phyloP scores from a whole-genome alignment of 371 early-diverging fungal genomes.

The Mucor circinelloides region DNA sequence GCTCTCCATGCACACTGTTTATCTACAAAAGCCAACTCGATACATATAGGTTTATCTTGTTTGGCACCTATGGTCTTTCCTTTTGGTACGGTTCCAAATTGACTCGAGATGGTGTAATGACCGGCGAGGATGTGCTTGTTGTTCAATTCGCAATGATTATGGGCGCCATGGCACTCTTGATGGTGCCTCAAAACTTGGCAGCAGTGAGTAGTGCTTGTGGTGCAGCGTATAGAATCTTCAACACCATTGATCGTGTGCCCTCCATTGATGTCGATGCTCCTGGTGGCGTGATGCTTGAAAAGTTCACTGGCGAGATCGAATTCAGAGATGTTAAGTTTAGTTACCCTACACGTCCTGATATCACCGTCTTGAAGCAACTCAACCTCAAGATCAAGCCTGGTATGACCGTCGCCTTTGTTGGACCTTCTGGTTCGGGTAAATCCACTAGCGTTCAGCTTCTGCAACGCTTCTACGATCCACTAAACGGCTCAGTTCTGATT shows the following conservation, averaged over 20 bases:
- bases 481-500: constrained; percentile 62
- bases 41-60: constrained; percentile 48
- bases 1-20: not conserved
- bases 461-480: constrained; percentile 89
- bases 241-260: constrained; percentile 76
- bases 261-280: constrained; percentile 61
- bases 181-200: constrained; percentile 56
- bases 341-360: constrained; percentile 79
- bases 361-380: constrained; percentile 63
- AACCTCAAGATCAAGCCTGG: constrained; percentile 71
- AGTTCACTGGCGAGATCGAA: constrained; percentile 68
- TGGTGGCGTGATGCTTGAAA: constrained; percentile 54
- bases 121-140: constrained; percentile 56
- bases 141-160: constrained; percentile 78
- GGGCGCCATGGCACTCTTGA: constrained; percentile 51
- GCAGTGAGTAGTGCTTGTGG: constrained; percentile 64
- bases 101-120: constrained; percentile 48
- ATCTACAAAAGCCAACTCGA: not conserved
- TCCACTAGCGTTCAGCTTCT: constrained; percentile 87
- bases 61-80: constrained; percentile 71
- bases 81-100: constrained; percentile 81
- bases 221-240: constrained; percentile 71
- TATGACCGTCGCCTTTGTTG: constrained; percentile 71
- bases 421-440: constrained; percentile 66
- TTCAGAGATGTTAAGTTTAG: constrained; percentile 70